These are phyloP conservation scores for Papiliotrema flavescens DNA, from an alignment of 1,284 basidiomycete species.

Conservation along the genomic window DNA sequence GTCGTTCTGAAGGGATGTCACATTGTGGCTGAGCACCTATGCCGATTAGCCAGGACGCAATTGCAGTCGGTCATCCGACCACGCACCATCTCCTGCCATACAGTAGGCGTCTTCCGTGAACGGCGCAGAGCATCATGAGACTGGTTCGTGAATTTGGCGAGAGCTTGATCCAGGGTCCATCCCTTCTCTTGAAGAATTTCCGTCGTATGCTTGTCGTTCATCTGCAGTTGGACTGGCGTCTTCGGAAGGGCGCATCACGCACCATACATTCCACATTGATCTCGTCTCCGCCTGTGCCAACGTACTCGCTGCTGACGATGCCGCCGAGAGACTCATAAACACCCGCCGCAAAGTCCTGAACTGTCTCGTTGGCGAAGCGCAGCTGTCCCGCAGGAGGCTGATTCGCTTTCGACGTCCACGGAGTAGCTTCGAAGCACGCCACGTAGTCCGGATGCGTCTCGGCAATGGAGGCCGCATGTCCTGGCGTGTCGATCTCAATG, in stretches of 20 bases:
- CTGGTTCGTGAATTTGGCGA: slow-evolving; percentile 60
- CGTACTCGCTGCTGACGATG: slow-evolving; percentile 51
- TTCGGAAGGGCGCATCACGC: too few relatives aligned
- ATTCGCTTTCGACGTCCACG: slow-evolving; percentile 61
- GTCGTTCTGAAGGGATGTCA: slow-evolving; percentile 59
- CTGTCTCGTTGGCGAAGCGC: slow-evolving; percentile 58
- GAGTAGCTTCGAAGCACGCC: slow-evolving; percentile 62
- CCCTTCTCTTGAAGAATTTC: slow-evolving; percentile 53
- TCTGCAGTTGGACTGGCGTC: too few relatives aligned
- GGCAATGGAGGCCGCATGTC: slow-evolving; percentile 68
- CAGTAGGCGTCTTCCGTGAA: slow-evolving; percentile 59
- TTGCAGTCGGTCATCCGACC: background rate
- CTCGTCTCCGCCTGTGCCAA: slow-evolving; percentile 81
- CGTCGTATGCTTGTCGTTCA: slow-evolving; percentile 59
- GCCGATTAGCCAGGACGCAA: background rate
- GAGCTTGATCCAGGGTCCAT: slow-evolving; percentile 60
- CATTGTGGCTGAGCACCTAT: slow-evolving; percentile 59
- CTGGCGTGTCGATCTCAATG: slow-evolving; percentile 73
- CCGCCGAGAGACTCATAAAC: slow-evolving; percentile 49
- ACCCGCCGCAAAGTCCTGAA: slow-evolving; percentile 52
- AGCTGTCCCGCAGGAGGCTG: slow-evolving; percentile 78
- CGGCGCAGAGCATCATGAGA: slow-evolving; percentile 54
- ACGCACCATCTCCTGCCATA: slow-evolving; percentile 62
- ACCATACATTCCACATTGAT: slow-evolving; percentile 67
- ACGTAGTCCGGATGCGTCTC: slow-evolving; percentile 66